Conservation (phyloP, 2,329 filamentous ascomycete species). For the Lithohypha guttulata region DNA sequence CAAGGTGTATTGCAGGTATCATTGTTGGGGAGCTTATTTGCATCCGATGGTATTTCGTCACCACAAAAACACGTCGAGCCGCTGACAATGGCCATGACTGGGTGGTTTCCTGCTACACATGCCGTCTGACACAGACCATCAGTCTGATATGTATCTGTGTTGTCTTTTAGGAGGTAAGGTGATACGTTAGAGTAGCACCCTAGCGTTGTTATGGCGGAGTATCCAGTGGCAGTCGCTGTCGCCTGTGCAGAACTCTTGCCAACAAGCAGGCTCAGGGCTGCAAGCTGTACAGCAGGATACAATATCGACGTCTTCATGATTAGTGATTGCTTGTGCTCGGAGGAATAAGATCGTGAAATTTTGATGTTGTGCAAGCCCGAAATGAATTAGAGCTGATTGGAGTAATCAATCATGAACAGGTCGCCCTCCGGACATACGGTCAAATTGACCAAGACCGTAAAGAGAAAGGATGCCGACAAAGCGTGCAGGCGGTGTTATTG, state of each 20-base stretch:
- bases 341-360: not conserved
- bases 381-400: too few relatives aligned
- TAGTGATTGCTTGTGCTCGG: slow-evolving; percentile 1
- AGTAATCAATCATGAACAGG: too few relatives aligned
- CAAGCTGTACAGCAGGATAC: slow-evolving; percentile 10
- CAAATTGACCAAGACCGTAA: too few relatives aligned
- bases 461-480: too few relatives aligned
- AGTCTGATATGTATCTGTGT: slow-evolving; percentile 42
- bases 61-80: slow-evolving; percentile 65
- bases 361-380: not conserved
- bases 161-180: slow-evolving; percentile 38
- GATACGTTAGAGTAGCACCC: slow-evolving; percentile 41
- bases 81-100: slow-evolving; percentile 53
- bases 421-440: too few relatives aligned
- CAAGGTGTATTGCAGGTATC: slow-evolving; percentile 56
- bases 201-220: slow-evolving; percentile 16
- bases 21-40: slow-evolving; percentile 45
- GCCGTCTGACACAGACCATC: slow-evolving; percentile 44
- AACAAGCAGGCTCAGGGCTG: slow-evolving; percentile 12
- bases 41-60: slow-evolving; percentile 50
- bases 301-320: slow-evolving; percentile 16
- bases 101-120: slow-evolving; percentile 38
- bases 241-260: slow-evolving; percentile 14
- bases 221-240: slow-evolving; percentile 8
- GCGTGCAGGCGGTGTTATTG: slow-evolving; percentile 4